These are phyloP conservation scores for Rhizoctonia solani DNA, from an alignment of 1,284 basidiomycete genomes.

Conservation along the genomic window DNA sequence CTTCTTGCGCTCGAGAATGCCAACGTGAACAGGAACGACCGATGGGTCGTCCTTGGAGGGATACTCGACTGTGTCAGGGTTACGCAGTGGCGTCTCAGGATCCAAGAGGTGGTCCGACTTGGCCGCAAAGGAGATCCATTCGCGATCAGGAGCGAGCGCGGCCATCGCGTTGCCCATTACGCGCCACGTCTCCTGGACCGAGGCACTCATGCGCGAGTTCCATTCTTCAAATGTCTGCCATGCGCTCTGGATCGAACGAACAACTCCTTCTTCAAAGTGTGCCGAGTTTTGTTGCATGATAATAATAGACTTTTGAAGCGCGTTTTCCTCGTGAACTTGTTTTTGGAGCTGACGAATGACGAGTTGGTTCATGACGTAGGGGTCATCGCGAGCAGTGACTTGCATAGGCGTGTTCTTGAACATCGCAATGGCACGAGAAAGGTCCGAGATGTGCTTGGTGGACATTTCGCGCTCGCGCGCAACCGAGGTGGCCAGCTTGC, in stretches of 20 bases:
- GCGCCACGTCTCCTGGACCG: conserved; percentile 83
- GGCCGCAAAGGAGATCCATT: conserved; percentile 97
- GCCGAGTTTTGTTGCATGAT: conserved; percentile 99
- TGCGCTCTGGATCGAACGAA: conserved; percentile 92
- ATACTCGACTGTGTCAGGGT: conserved; percentile 81
- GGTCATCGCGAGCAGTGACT: conserved; percentile 83
- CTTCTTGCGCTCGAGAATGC: conserved; percentile 95
- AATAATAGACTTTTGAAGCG: conserved; percentile 97
- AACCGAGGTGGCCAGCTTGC: conserved; percentile 90
- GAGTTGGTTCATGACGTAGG: conserved; percentile 76
- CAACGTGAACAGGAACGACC: conserved; percentile 86
- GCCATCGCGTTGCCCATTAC: conserved; percentile 79
- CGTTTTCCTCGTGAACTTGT: conserved; percentile 96
- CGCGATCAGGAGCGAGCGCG: conserved; percentile 85
- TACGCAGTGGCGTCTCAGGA: conserved; percentile 91
- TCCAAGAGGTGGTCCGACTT: conserved; percentile 95
- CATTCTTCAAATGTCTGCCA: conserved; percentile 99
- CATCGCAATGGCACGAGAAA: conserved; percentile 83
- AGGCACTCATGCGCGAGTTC: conserved; percentile 82
- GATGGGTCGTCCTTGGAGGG: conserved; percentile 93
- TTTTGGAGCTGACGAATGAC: conserved; percentile 89
- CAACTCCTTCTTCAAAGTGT: conserved; percentile 96
- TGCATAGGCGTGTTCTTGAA: conserved; percentile 96
- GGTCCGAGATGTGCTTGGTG: conserved; percentile 84
- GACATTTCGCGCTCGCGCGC: conserved; percentile 94